phyloP scores from a whole-genome alignment of 75 land plant genomes.

The Adiantum capillusveneris region DNA sequence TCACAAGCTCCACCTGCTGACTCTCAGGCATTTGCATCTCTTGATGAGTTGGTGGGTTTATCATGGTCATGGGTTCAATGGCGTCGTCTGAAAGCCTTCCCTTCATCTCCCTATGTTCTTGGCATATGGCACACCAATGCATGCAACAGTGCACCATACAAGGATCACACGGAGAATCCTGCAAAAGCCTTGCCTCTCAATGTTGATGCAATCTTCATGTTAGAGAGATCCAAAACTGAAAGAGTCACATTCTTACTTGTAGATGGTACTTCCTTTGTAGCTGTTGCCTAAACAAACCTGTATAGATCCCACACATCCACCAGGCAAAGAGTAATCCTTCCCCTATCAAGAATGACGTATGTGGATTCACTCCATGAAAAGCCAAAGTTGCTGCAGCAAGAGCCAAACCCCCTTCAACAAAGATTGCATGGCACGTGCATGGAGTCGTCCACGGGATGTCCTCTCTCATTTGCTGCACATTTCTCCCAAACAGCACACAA shows the following conservation, averaged over 20 bases:
- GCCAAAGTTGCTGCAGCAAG: slow-evolving; percentile 57
- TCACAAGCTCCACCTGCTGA: not conserved
- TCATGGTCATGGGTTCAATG: slow-evolving; percentile 43
- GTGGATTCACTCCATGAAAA: slow-evolving; percentile 65
- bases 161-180: slow-evolving; percentile 94
- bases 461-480: slow-evolving; percentile 59
- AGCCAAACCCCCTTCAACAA: slow-evolving; percentile 87
- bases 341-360: slow-evolving; percentile 50
- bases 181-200: no score
- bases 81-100: slow-evolving; percentile 57
- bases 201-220: no score
- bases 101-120: slow-evolving; percentile 93
- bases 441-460: slow-evolving; percentile 69
- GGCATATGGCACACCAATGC: slow-evolving; percentile 96
- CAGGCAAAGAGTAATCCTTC: slow-evolving; percentile 78
- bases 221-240: no score
- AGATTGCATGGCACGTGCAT: slow-evolving; percentile 83
- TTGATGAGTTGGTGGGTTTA: slow-evolving; percentile 67
- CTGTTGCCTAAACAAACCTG: slow-evolving; percentile 62
- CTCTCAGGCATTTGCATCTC: slow-evolving; percentile 39
- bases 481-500: slow-evolving; percentile 80
- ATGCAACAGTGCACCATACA: slow-evolving; percentile 88
- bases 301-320: slow-evolving; percentile 98
- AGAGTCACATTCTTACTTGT: slow-evolving; percentile 32
- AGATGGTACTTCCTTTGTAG: slow-evolving; percentile 90